Conservation (phyloP, 345 rosid species). For the Lepidium africanum region DNA sequence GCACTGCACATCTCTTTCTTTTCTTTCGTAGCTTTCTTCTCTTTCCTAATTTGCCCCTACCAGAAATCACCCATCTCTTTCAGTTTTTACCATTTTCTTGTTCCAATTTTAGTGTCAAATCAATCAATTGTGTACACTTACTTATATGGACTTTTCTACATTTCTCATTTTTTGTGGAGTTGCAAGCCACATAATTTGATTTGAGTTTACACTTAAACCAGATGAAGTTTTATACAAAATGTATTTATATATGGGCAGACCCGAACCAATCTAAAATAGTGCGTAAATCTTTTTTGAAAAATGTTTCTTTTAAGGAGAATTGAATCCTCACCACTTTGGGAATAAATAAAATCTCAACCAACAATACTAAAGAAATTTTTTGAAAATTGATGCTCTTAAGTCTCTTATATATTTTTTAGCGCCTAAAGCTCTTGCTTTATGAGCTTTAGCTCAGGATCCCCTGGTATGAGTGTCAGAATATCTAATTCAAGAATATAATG, state of each 20-base stretch:
- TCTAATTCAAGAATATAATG: not conserved
- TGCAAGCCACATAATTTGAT: not conserved
- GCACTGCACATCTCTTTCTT: not conserved
- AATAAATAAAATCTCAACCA: too few relatives aligned
- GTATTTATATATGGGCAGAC: not conserved
- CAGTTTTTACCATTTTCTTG: not conserved
- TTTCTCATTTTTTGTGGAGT: not conserved
- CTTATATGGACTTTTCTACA: not conserved
- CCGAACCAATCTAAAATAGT: too few relatives aligned
- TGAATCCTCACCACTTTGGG: too few relatives aligned
- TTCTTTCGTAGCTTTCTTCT: not conserved
- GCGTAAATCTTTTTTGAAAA: too few relatives aligned
- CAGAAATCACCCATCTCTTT: not conserved
- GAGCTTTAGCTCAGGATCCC: too few relatives aligned
- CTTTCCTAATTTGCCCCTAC: conserved; percentile 6
- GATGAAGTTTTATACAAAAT: not conserved
- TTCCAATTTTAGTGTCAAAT: not conserved
- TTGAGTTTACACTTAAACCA: not conserved
- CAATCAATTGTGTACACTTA: conserved; percentile 4
- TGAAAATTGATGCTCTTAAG: too few relatives aligned
- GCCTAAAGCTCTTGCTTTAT: too few relatives aligned
- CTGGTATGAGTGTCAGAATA: not conserved
- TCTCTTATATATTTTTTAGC: too few relatives aligned
- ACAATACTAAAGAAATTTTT: too few relatives aligned
- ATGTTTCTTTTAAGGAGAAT: too few relatives aligned